Base-by-base conservation (phyloP, 2,329 filamentous ascomycete genomes). In the Plectosphaerella plurivora region DNA sequence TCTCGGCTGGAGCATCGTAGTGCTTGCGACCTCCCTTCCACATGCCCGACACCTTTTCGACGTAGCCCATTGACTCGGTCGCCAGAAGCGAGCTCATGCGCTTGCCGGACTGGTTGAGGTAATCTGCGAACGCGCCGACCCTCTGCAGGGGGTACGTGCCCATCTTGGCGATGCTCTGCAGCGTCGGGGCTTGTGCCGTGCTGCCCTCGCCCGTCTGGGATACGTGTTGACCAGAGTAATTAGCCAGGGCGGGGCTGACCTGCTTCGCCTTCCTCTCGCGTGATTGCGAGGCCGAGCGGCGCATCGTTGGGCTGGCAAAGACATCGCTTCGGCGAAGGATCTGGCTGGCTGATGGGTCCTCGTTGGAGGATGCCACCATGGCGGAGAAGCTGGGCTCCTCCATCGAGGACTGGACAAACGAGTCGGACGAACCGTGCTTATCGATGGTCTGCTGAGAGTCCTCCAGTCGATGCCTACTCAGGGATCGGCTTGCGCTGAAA, bases 41-140 rank as follows among this genome's bases (percentile, higher is more conserved):
- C 89, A 97, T 97, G 37, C 91, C 93, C 0, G 93, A 96, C 0
- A 97, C 92, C 68, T 97, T 97, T 64, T 95, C 92, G 33, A 96
- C 87, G 65, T 97, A 97, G 2, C 91, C 91, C 86, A 96, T 96
- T 1, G 93, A 95, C 67, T 97, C 92, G 0, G 87, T 90, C 7
- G 93, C 89, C 45, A 97, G 73, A 9, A 96, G 73, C 25, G 78
- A 89, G 55, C 89, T 90, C 84, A 97, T 89, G 35, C 84, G 84
- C 59, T 89, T 88, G 20, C 91, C 87, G 20, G 88, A 84, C 52
- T 80, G 87, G 63, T 88, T 89, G 49, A 97, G 75, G 64, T 91
- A 96, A 46, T 86, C 89, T 9, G 91, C 91, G 64, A 96, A 81
- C 2, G 87, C 86, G 10, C 89, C 88, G 1, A 91, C 93, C 55